Evolutionary conservation across 2,329 filamentous ascomycete genomes (phyloP).

Genomic region (Ceratocystis albifundus): DNA sequence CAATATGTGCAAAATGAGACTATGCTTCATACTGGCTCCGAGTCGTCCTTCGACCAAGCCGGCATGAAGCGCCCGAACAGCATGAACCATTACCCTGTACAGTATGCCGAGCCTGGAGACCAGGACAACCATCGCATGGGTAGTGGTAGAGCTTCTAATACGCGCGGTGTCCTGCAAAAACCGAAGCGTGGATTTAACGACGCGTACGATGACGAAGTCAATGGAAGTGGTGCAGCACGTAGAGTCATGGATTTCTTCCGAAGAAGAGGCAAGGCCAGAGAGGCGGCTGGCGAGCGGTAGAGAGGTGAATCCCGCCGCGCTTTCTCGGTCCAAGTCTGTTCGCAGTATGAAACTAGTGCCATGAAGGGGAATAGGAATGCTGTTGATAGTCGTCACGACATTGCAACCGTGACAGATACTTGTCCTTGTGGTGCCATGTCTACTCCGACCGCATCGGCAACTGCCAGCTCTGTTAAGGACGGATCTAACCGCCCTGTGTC

Average conservation of each 20-base stretch:
- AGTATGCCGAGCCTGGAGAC: constrained; percentile 33
- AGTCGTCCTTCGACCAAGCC: constrained; percentile 40
- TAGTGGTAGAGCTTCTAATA: constrained; percentile 26
- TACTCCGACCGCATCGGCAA: neutral
- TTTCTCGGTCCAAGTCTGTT: constrained; percentile 20
- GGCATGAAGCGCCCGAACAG: constrained; percentile 24
- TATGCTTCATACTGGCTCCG: constrained; percentile 41
- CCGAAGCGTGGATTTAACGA: constrained; percentile 71
- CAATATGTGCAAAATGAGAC: constrained; percentile 37
- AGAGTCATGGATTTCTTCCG: constrained; percentile 98
- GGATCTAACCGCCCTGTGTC: neutral
- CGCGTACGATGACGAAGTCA: constrained; percentile 66
- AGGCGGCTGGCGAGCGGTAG: constrained; percentile 23
- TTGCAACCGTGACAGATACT: neutral
- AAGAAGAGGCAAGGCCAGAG: constrained; percentile 59
- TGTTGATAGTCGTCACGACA: neutral
- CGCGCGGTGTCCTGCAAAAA: constrained; percentile 60
- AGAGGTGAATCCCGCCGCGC: constrained; percentile 19
- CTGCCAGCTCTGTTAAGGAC: neutral
- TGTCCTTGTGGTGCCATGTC: neutral
- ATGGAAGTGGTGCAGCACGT: constrained; percentile 71
- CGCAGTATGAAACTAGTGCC: neutral
- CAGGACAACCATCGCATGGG: constrained; percentile 34
- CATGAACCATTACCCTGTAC: constrained; percentile 36
- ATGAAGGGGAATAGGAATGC: neutral